Conservation (phyloP, 495 filamentous ascomycete genomes). For the Friedmanniomyces endolithicus region DNA sequence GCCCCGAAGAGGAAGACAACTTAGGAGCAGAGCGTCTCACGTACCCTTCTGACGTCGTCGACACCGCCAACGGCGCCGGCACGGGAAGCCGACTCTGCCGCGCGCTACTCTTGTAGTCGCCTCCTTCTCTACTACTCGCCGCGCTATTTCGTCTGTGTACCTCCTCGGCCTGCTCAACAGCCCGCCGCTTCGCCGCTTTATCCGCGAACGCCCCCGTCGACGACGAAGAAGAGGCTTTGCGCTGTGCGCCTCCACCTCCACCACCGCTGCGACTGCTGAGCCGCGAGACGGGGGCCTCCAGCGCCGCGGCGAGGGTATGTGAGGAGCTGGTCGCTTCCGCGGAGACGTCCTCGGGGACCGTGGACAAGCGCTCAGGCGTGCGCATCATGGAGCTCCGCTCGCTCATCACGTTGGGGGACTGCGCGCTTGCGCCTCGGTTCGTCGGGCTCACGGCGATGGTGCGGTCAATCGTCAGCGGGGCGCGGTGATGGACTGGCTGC, state of each 20-base stretch:
- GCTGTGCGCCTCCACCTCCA: neutral
- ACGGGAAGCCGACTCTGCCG: slow-evolving; percentile 3
- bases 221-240: slow-evolving; percentile 7
- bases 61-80: too few relatives aligned
- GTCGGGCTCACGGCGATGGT: slow-evolving; percentile 16
- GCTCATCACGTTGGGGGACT: neutral
- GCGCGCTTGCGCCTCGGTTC: neutral
- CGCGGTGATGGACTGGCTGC: neutral
- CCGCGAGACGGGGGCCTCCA: slow-evolving; percentile 11
- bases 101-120: neutral
- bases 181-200: slow-evolving; percentile 14
- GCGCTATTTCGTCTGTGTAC: slow-evolving; percentile 9
- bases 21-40: slow-evolving; percentile 2
- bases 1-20: neutral
- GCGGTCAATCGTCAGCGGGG: slow-evolving; percentile 16
- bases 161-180: slow-evolving; percentile 16
- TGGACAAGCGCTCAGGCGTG: slow-evolving; percentile 15
- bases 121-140: neutral
- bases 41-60: slow-evolving; percentile 18
- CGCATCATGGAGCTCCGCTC: slow-evolving; percentile 2
- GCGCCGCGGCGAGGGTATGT: slow-evolving; percentile 2
- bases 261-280: slow-evolving; percentile 5
- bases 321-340: slow-evolving; percentile 4
- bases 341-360: slow-evolving; percentile 18
- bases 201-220: slow-evolving; percentile 15